Evolutionary conservation across 139 green algal species (phyloP), one percentile per base, ranked within the genome.

Genomic region (Picochlorum costavermella): DNA sequence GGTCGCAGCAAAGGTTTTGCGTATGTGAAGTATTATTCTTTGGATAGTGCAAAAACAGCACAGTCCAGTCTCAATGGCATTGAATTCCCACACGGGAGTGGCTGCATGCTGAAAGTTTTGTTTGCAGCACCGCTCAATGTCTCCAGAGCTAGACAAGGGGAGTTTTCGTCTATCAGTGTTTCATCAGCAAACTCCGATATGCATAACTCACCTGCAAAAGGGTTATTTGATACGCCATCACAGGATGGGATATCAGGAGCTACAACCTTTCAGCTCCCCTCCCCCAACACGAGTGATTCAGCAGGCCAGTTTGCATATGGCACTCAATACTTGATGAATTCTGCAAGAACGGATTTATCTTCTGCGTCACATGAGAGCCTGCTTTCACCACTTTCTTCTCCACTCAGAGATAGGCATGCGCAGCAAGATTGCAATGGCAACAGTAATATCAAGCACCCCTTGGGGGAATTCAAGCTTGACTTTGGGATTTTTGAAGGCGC

Each of bases 1-100:
- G 70, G 70, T 16, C 59, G 64, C 25, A 67, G 44, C 46, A 80
- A 92, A 85, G 88, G 88, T 31, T 96, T 92, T 76, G 79, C 70
- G 69, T 96, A 94, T 68, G 82, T 96, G 36, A 89, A 89, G 65
- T 96, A 92, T 76, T 81, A 71, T n/a, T 87, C 75, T 9, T 73
- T 75, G 5, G 82, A 86, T 36, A 73, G 78, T 2, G 89, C 89
- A 2, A 74, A 75, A 2, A 68, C 80, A 5, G 89, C 88, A 4
- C 68, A 92, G 56, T 66, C 76, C 30, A 75, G 87, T 31, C 80
- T 94, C 17, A 90, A 96, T 69, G 86, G 88, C 50, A 79, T 85
- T 5, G 89, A 96, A 70, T 95, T 89, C 72, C 89, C 89, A 2
- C 74, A 80, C 0, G 69, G 75, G 57, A 84, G 77, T 1, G 84